These are phyloP conservation scores for Hypoxylon fragiforme DNA, from an alignment of 495 filamentous ascomycete species.

Conservation along the genomic window DNA sequence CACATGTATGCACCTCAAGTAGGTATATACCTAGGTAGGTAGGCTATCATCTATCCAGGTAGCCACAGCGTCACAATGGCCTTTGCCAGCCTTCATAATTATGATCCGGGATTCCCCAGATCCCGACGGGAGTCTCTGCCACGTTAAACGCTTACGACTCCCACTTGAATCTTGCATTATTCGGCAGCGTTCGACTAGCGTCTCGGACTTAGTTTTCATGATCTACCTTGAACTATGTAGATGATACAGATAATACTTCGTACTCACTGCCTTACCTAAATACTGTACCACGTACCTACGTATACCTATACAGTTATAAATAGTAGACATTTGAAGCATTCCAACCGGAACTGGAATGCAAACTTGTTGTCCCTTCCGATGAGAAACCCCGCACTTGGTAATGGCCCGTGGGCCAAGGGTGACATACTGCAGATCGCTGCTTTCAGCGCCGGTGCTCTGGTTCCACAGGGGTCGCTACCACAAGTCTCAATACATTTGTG, in stretches of 20 bases:
- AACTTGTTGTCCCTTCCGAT: conserved; percentile 16
- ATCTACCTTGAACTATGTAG: not conserved
- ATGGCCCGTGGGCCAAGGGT: not conserved
- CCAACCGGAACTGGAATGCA: conserved; percentile 11
- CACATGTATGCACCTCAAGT: no score
- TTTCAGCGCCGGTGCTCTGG: conserved; percentile 12
- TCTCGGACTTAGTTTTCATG: conserved; percentile 16
- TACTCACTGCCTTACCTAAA: no score
- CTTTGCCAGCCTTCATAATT: conserved; percentile 1
- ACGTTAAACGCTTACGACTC: conserved; percentile 22
- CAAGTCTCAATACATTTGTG: no score
- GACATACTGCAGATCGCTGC: not conserved
- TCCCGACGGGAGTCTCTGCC: conserved; percentile 9
- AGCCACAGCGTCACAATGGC: no score
- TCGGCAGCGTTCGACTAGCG: conserved; percentile 13
- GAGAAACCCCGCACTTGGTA: conserved; percentile 16
- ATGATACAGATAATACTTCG: no score
- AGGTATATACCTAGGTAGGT: no score
- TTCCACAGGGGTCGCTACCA: conserved; percentile 11
- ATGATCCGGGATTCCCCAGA: conserved; percentile 4
- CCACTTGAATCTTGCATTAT: conserved; percentile 20
- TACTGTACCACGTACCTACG: no score
- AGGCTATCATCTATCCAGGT: no score
- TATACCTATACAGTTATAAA: no score
- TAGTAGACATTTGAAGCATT: conserved; percentile 15